Conservation (phyloP, 768 basidiomycete genomes). For the Termitomyces sp. region DNA sequence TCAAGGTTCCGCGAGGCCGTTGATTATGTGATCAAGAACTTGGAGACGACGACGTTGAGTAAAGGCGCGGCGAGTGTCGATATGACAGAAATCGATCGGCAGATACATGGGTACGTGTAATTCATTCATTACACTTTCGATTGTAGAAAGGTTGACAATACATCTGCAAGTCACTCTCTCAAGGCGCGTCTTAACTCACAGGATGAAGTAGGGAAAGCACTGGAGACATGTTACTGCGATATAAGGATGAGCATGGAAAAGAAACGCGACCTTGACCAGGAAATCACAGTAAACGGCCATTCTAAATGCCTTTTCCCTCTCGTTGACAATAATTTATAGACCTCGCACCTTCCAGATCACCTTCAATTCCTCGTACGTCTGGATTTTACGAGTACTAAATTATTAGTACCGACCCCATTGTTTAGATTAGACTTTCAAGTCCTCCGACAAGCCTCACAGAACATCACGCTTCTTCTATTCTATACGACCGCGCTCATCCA, state of each 20-base stretch:
- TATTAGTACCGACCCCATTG: neutral
- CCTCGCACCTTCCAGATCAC: constrained; percentile 61
- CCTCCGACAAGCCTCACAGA: constrained; percentile 46
- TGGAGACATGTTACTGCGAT: constrained; percentile 44
- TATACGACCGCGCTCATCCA: constrained; percentile 43
- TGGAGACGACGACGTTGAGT: constrained; percentile 48
- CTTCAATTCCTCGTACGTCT: constrained; percentile 62
- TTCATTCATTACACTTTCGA: neutral
- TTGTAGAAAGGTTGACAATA: neutral
- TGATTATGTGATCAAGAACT: constrained; percentile 51
- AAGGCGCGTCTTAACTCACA: constrained; percentile 68
- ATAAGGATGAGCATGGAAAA: constrained; percentile 46
- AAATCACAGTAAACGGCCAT: constrained; percentile 49
- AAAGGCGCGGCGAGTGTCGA: constrained; percentile 57
- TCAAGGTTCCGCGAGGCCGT: constrained; percentile 40
- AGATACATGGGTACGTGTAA: constrained; percentile 49
- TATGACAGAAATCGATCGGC: constrained; percentile 47
- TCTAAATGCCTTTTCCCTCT: neutral
- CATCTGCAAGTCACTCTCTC: constrained; percentile 41
- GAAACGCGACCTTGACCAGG: constrained; percentile 57
- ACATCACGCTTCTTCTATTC: constrained; percentile 46
- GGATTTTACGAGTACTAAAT: neutral
- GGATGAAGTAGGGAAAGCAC: constrained; percentile 54
- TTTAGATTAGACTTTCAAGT: constrained; percentile 51
- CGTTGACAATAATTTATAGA: constrained; percentile 26